These are phyloP conservation scores for Aspergillus ochraceus DNA, from an alignment of 2,329 filamentous ascomycete species.

Conservation along the genomic window DNA sequence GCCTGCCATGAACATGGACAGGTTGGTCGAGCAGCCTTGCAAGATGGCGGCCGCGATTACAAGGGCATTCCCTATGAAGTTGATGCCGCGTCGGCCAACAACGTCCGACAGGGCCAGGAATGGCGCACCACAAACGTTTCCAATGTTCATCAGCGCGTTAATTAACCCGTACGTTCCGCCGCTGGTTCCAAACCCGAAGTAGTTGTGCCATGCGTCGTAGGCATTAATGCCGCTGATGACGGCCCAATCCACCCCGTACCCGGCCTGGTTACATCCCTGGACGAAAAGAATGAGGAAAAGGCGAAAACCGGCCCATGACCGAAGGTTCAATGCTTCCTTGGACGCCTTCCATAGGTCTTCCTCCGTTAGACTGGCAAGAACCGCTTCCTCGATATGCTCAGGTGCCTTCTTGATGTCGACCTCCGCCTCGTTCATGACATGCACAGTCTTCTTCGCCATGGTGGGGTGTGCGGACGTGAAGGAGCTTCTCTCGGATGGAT, in stretches of 20 bases:
- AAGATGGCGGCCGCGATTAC: constrained; percentile 48
- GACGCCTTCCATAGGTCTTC: constrained; percentile 48
- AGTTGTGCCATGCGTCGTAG: constrained; percentile 44
- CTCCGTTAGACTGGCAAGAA: constrained; percentile 47
- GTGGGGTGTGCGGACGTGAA: not conserved
- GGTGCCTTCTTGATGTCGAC: constrained; percentile 4
- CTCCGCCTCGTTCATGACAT: not conserved
- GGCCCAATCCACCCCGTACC: constrained; percentile 52
- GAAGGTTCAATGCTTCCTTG: constrained; percentile 40
- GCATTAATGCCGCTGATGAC: constrained; percentile 51
- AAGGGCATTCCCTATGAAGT: constrained; percentile 48
- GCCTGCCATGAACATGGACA: constrained; percentile 40
- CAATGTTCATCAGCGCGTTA: constrained; percentile 52
- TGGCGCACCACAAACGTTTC: constrained; percentile 49
- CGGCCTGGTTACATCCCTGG: constrained; percentile 50
- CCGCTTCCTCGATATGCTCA: constrained; percentile 45
- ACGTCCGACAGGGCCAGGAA: constrained; percentile 53
- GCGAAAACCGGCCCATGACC: constrained; percentile 44
- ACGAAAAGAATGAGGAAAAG: constrained; percentile 47
- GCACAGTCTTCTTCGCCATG: not conserved
- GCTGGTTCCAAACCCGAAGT: constrained; percentile 44
- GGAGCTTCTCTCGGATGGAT: not conserved
- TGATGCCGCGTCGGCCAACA: constrained; percentile 53
- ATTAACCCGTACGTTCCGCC: constrained; percentile 46
- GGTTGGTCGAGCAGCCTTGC: constrained; percentile 30